Percentiles rank a stretch among this genome's conserved stretches.
These are phyloP conservation scores for Vitis hybrid DNA, from an alignment of 177 flowering plant species.

Conservation along the genomic window DNA sequence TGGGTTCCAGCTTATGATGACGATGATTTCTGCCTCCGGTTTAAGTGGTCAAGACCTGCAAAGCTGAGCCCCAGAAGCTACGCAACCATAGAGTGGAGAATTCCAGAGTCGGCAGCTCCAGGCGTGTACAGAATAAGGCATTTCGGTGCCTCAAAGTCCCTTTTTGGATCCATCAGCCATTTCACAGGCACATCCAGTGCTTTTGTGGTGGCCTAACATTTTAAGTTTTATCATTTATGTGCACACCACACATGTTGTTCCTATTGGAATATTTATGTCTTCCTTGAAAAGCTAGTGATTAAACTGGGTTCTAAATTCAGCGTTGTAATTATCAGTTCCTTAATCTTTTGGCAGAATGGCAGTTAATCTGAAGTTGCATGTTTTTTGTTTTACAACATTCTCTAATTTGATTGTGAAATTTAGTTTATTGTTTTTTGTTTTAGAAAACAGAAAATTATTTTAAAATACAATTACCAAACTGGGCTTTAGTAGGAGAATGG, in stretches of 20 bases:
- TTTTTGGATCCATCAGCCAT: slow-evolving; percentile 68
- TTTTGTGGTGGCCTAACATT: slow-evolving; percentile 58
- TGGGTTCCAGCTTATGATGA: slow-evolving; percentile 94
- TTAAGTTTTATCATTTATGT: not conserved
- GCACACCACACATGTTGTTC: not conserved
- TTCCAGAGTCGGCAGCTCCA: slow-evolving; percentile 55
- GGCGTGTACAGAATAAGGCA: slow-evolving; percentile 88
- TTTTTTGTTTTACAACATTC: no score
- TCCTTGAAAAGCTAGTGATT: no score
- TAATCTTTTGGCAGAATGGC: no score
- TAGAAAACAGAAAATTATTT: no score
- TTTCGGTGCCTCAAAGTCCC: slow-evolving; percentile 81
- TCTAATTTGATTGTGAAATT: no score
- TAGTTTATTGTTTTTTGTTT: no score
- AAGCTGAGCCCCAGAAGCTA: slow-evolving; percentile 68
- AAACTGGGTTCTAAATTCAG: no score
- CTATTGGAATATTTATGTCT: not conserved
- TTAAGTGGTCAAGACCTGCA: slow-evolving; percentile 85
- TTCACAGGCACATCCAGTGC: slow-evolving; percentile 90
- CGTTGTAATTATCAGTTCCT: no score
- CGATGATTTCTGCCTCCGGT: slow-evolving; percentile 88
- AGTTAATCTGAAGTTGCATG: no score
- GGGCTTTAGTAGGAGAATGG: no score
- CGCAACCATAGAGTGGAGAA: slow-evolving; percentile 89
- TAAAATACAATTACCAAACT: no score